Base-by-base conservation (phyloP, 2,329 filamentous ascomycete genomes). In the Sphaerostilbella broomeana region DNA sequence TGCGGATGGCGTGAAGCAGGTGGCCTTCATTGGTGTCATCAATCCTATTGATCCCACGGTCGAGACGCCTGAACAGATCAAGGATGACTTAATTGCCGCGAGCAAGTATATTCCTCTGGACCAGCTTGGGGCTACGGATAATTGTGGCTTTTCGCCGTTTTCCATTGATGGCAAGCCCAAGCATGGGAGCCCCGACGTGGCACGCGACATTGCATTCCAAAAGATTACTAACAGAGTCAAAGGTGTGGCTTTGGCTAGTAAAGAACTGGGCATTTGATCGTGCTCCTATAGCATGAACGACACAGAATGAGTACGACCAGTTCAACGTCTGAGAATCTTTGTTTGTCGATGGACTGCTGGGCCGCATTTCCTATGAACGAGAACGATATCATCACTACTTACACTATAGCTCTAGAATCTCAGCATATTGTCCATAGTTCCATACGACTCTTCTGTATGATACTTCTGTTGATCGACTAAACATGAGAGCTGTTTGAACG, bases 111-210 rank as follows among this genome's bases (percentile, higher is more conserved):
- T 44, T 21, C 29, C 42, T 2, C 15, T 18, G 1, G 44, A 46
- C 10, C 42, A 46, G 21, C 26, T 46, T 3, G 44, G 44, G 4
- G 44, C 41, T 10, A 44, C 44, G 10, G 41, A 46, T 25, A 38
- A 46, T 24, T 46, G 44, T 20, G 44, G 44, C 5, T 44, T 46
- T 31, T 44, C 44, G 9, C 44, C 44, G 2, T 46, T 46, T 26
- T 46, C 44, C 8, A 46, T 46, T 20, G 44, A 46, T 22, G 18
- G 8, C 11, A 46, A 46, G 30, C 44, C 44, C 4, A 38, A 36
- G 8, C 37, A 46, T 29, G 44, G 44, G 11, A 43, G 37, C 21
- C 34, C 44, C 3, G 41, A 44, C 16, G 35, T 44, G 15, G 44
- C 44, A 10, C 41, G 44, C 20, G 41, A 46, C 5, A 31, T 44